These are phyloP conservation scores for Solioccasus polychromus DNA, from an alignment of 768 basidiomycete genomes.

Conservation along the genomic window DNA sequence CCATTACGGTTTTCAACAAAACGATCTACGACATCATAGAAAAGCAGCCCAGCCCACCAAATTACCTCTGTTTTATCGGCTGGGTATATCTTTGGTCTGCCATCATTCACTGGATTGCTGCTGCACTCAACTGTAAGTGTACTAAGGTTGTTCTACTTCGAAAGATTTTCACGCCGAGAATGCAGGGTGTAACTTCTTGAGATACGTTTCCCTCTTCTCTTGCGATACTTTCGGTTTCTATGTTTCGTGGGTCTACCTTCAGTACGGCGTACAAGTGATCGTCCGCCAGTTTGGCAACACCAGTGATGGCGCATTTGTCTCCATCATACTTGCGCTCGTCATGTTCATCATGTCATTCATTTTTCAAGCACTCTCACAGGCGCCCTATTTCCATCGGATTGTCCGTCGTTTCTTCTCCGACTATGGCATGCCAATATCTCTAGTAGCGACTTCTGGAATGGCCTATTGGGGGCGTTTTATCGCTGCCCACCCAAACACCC, in stretches of 20 bases:
- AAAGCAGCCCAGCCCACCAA: constrained; percentile 54
- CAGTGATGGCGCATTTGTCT: constrained; percentile 52
- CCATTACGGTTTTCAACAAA: constrained; percentile 92
- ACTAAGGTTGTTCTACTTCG: background rate
- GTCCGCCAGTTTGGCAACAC: constrained; percentile 60
- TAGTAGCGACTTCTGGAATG: constrained; percentile 70
- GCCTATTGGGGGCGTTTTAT: constrained; percentile 87
- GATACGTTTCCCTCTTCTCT: constrained; percentile 85
- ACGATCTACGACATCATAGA: constrained; percentile 78
- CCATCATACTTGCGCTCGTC: constrained; percentile 70
- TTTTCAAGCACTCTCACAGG: constrained; percentile 63
- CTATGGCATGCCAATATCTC: constrained; percentile 88
- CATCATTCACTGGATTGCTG: constrained; percentile 80
- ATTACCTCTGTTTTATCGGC: constrained; percentile 83
- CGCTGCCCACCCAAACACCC: constrained; percentile 52
- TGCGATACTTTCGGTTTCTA: constrained; percentile 94
- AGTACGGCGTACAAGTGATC: constrained; percentile 85
- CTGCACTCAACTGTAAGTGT: constrained; percentile 66
- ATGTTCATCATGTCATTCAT: constrained; percentile 76
- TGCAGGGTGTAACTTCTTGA: constrained; percentile 77
- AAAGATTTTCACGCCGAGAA: background rate
- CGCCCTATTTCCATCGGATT: constrained; percentile 68
- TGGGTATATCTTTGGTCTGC: constrained; percentile 95
- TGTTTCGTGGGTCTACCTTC: constrained; percentile 85
- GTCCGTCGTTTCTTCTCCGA: constrained; percentile 76